phyloP scores from a whole-genome alignment of 2,329 filamentous ascomycete genomes.

The Fusarium devonianum region DNA sequence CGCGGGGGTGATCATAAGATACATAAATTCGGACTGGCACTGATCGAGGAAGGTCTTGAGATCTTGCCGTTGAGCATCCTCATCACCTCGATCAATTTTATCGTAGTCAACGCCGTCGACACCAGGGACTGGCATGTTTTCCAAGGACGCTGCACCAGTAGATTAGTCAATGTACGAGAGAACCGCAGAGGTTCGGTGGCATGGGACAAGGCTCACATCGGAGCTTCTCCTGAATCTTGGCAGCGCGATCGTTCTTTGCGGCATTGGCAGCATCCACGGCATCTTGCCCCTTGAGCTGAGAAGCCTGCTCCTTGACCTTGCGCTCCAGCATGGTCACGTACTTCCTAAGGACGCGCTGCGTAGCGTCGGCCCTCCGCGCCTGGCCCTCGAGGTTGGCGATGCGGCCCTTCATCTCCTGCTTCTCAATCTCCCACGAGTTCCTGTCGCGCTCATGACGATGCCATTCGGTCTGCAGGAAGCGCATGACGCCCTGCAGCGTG shows the following conservation, averaged over 20 bases:
- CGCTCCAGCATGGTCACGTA: conserved; percentile 90
- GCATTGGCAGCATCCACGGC: conserved; percentile 50
- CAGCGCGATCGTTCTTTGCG: conserved; percentile 59
- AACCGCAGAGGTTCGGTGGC: not conserved
- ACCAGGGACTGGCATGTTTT: conserved; percentile 53
- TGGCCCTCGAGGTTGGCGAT: conserved; percentile 95
- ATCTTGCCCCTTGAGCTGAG: conserved; percentile 65
- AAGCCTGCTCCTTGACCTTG: conserved; percentile 83
- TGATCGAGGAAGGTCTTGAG: conserved; percentile 69
- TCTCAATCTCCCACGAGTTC: conserved; percentile 98
- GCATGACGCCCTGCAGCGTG: conserved; percentile 85
- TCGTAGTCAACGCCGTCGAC: conserved; percentile 57
- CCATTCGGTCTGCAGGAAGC: conserved; percentile 99
- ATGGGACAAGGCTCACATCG: conserved; percentile 52
- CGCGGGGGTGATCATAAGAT: conserved; percentile 73
- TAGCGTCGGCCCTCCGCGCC: conserved; percentile 81
- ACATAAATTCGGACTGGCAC: conserved; percentile 71
- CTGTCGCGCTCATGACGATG: conserved; percentile 96
- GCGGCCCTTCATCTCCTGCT: conserved; percentile 97
- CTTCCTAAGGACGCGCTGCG: conserved; percentile 88
- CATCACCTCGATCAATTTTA: conserved; percentile 52
- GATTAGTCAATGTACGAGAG: conserved; percentile 18
- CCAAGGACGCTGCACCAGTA: conserved; percentile 49
- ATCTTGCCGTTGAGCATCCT: conserved; percentile 59
- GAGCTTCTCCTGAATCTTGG: conserved; percentile 64